A percentile compares a stretch with the other conserved stretches of the same genome.
Conservation (phyloP, 805 yeast species). For the Lachancea sp. region DNA sequence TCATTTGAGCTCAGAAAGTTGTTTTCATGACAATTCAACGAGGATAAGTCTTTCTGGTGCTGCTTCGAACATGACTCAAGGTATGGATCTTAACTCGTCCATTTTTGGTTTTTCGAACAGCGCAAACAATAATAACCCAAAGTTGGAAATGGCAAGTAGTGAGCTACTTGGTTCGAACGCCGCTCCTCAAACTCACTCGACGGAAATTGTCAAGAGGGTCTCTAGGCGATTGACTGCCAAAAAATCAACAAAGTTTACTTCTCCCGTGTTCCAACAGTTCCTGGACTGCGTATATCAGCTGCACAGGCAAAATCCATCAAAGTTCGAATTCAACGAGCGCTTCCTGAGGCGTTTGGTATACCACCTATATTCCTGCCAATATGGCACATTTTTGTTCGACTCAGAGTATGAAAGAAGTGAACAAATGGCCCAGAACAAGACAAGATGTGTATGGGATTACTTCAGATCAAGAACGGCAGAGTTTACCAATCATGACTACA, state of each 20-base stretch:
- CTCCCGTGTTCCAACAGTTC: slow-evolving; percentile 93
- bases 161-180: slow-evolving; percentile 4
- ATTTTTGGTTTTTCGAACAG: slow-evolving; percentile 7
- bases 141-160: slow-evolving; percentile 2
- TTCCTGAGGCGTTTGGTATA: slow-evolving; percentile 78
- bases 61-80: slow-evolving; percentile 9
- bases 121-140: slow-evolving; percentile 1
- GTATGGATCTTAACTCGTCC: slow-evolving; percentile 14
- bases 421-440: slow-evolving; percentile 38
- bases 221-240: slow-evolving; percentile 45
- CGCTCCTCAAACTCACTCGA: slow-evolving; percentile 3
- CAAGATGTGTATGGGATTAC: slow-evolving; percentile 90
- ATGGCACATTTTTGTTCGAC: slow-evolving; percentile 81
- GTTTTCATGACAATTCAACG: slow-evolving; percentile 37
- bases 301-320: slow-evolving; percentile 56
- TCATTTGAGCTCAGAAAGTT: slow-evolving; percentile 53
- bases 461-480: slow-evolving; percentile 69
- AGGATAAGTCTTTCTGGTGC: slow-evolving; percentile 13
- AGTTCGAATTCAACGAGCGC: slow-evolving; percentile 84
- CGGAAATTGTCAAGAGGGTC: slow-evolving; percentile 42
- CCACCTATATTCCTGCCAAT: slow-evolving; percentile 89
- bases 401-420: slow-evolving; percentile 56
- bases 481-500: slow-evolving; percentile 51
- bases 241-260: slow-evolving; percentile 46
- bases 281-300: slow-evolving; percentile 84